Evolutionary conservation across 2,329 filamentous ascomycete genomes (phyloP), one percentile per base, ranked within the genome.

Genomic region (Sordariomycetes sp.): DNA sequence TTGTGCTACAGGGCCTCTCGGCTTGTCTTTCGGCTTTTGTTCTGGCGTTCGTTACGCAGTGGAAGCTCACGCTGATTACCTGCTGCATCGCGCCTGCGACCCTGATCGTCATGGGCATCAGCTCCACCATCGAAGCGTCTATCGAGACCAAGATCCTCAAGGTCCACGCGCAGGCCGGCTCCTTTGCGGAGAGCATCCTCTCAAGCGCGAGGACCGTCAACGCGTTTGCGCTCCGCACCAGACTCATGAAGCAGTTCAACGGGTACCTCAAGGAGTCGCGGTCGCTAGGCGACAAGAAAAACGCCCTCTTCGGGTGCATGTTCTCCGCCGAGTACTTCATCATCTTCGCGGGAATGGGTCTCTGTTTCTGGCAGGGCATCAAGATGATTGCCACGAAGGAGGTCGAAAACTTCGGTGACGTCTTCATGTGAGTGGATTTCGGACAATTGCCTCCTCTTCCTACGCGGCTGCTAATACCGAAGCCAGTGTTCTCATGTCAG

Each of bases 291-390:
- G 62, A 65, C 3, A 74, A 72, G 58, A 79, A 77, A 65, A 71
- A 70, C 1, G 65, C 70, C 1, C 60, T 76, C 3, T 73, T 72
- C 52, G 71, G 70, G n/a, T 62, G 75, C 3, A 60, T 77, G 10
- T 77, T 75, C 58, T 70, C 71, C 0, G 64, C 66, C 2, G 72
- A 76, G 60, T 77, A 75, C 63, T 76, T 76, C 59, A 73, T 70
- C 58, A 71, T 78, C n/a, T 76, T 74, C 60, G 64, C 70, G 3
- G 74, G 73, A 4, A 76, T 76, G 59, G 74, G 68, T 0, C 65
- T 79, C 3, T 74, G 74, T 0, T 79, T 79, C 59, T 79, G 76
- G 76, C 73, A 78, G 58, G 76, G 76, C 0, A 70, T 77, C 60
- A 64, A 67, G 51, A 74, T 79, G 70, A 74, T 71, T 53, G 61